Evolutionary conservation across 2,329 filamentous ascomycete genomes (phyloP).

Genomic region (Colletotrichum scovillei): DNA sequence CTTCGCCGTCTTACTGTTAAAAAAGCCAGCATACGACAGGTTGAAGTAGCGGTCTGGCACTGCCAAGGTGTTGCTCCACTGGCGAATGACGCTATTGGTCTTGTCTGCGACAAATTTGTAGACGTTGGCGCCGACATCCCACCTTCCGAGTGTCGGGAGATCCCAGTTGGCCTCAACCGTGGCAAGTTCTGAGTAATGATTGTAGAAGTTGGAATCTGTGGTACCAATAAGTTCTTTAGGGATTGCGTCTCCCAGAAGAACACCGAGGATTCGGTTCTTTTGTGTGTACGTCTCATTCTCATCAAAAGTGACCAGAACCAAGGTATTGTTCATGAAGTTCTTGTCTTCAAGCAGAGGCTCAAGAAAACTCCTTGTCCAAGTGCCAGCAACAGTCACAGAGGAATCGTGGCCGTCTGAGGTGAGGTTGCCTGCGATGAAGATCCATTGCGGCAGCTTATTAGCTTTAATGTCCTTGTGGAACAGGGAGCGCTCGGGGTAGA

Average conservation of each 20-base stretch:
- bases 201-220: slow-evolving; percentile 76
- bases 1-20: slow-evolving; percentile 52
- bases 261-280: slow-evolving; percentile 75
- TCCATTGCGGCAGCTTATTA: slow-evolving; percentile 76
- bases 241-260: slow-evolving; percentile 81
- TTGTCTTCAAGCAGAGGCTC: slow-evolving; percentile 75
- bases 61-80: slow-evolving; percentile 46
- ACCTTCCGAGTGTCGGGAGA: slow-evolving; percentile 76
- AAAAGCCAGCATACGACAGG: slow-evolving; percentile 62
- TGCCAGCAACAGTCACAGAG: slow-evolving; percentile 74
- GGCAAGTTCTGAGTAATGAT: slow-evolving; percentile 78
- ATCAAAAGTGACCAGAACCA: slow-evolving; percentile 83
- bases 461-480: slow-evolving; percentile 76
- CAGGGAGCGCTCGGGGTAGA: slow-evolving; percentile 55
- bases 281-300: slow-evolving; percentile 77
- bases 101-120: slow-evolving; percentile 68
- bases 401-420: slow-evolving; percentile 82
- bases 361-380: slow-evolving; percentile 76
- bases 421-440: slow-evolving; percentile 79
- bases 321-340: slow-evolving; percentile 80
- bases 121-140: slow-evolving; percentile 80
- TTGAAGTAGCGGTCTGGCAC: slow-evolving; percentile 62
- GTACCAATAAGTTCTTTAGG: slow-evolving; percentile 74
- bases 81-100: slow-evolving; percentile 65
- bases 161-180: slow-evolving; percentile 77